A percentile compares a stretch with the other conserved stretches of the same genome.
These are phyloP conservation scores for Cryptosporidium andersoni DNA, from an alignment of 169 alveolate species.

Conservation along the genomic window DNA sequence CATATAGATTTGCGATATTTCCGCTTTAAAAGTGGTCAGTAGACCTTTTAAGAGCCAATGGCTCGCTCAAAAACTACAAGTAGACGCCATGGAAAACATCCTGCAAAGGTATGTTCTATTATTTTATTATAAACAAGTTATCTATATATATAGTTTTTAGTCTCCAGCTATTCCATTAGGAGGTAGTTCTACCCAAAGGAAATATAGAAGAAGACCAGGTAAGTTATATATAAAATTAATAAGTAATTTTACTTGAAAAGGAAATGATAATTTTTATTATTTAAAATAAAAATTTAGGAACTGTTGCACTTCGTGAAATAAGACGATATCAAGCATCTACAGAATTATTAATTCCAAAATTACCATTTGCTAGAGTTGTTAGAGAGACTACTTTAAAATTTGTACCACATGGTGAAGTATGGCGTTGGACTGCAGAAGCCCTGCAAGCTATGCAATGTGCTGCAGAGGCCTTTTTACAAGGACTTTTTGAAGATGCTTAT, in stretches of 20 bases:
- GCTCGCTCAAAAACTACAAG: conserved; percentile 71
- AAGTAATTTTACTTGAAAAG: conserved; percentile 74
- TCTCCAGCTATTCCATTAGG: conserved; percentile 51
- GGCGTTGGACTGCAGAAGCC: conserved; percentile 83
- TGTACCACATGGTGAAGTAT: conserved; percentile 75
- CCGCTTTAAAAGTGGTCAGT: not conserved
- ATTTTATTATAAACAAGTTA: not conserved
- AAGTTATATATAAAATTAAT: not conserved
- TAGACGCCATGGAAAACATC: conserved; percentile 45
- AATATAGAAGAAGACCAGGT: conserved; percentile 71
- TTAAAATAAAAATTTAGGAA: conserved; percentile 81
- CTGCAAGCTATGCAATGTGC: conserved; percentile 84
- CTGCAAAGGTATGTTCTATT: conserved; percentile 38
- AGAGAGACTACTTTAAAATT: conserved; percentile 87
- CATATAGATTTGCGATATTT: too few species aligned
- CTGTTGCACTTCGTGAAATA: conserved; percentile 93
- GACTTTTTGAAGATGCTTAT: conserved; percentile 84
- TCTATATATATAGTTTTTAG: not conserved
- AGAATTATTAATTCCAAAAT: conserved; percentile 91
- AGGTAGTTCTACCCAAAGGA: conserved; percentile 51
- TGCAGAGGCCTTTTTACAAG: conserved; percentile 83
- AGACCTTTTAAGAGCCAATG: conserved; percentile 5
- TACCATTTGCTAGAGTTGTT: conserved; percentile 94
- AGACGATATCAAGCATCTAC: conserved; percentile 91
- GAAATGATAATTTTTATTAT: conserved; percentile 46